These are phyloP conservation scores for Epichloe elymi DNA, from an alignment of 2,329 filamentous ascomycete genomes.

Conservation along the genomic window DNA sequence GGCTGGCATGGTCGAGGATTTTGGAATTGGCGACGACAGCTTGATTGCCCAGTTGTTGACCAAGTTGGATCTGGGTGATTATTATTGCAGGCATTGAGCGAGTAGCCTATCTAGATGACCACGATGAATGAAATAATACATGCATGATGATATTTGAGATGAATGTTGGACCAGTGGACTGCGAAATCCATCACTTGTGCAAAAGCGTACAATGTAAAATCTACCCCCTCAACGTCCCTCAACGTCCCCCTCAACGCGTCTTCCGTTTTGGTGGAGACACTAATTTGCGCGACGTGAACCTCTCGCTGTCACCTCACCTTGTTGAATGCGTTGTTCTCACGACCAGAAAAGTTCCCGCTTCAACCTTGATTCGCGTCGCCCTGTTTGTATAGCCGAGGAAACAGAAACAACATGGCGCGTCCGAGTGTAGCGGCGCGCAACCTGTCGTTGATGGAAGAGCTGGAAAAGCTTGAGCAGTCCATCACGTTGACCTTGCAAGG, in stretches of 20 bases:
- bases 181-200: too few relatives aligned
- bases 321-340: too few relatives aligned
- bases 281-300: neutral
- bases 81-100: constrained; percentile 33
- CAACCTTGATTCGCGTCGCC: neutral
- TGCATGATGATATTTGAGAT: too few relatives aligned
- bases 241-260: too few relatives aligned
- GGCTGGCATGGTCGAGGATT: constrained; percentile 12
- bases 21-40: constrained; percentile 34
- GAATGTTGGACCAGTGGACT: too few relatives aligned
- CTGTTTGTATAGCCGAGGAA: neutral
- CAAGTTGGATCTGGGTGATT: constrained; percentile 57
- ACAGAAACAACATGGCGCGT: constrained; percentile 31
- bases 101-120: neutral
- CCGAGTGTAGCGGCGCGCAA: constrained; percentile 35
- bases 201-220: neutral
- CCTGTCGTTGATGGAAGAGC: constrained; percentile 80
- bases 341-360: too few relatives aligned
- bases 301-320: neutral
- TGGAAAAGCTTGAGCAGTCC: constrained; percentile 90
- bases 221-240: neutral
- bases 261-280: neutral
- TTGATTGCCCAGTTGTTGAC: constrained; percentile 55
- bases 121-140: neutral
- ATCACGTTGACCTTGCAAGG: constrained; percentile 94